Conservation (phyloP, 768 basidiomycete species). For the Melanogaster broomeanus region DNA sequence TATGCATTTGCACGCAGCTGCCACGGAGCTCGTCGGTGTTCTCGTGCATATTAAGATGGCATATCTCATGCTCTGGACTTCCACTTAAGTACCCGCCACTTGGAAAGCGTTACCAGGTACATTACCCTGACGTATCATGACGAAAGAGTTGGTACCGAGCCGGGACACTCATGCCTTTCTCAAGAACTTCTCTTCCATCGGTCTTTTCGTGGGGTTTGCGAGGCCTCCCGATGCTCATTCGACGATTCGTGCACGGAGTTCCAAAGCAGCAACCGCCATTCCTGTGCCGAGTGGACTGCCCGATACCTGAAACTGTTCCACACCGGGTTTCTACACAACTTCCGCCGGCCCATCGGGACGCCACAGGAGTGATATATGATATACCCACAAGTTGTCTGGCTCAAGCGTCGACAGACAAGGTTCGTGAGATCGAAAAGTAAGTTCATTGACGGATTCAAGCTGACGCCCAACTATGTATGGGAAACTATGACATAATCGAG, state of each 20-base stretch:
- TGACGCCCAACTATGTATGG: constrained; percentile 3
- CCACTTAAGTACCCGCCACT: constrained; percentile 1
- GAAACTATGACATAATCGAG: constrained; percentile 23
- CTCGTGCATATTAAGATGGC: constrained; percentile 9
- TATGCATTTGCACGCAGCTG: constrained; percentile 14
- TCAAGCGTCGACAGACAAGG: too few species aligned
- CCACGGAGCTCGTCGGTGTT: constrained; percentile 9
- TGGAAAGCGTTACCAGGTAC: background rate
- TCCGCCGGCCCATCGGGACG: background rate
- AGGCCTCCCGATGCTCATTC: too few species aligned
- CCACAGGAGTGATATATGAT: background rate
- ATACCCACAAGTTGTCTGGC: background rate
- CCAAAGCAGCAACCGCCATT: too few species aligned
- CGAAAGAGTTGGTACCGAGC: background rate
- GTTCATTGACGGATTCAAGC: background rate
- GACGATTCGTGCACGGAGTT: too few species aligned
- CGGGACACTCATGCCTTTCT: background rate
- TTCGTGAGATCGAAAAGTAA: background rate
- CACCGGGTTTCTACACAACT: background rate
- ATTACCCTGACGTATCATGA: constrained; percentile 8
- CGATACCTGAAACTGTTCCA: too few species aligned
- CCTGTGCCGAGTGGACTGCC: too few species aligned
- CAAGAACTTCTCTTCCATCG: background rate
- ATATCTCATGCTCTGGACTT: too few species aligned
- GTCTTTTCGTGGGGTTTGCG: background rate